Evolutionary conservation across 371 early-diverging fungal species (phyloP).

Genomic region (Phascolomyces articulosus): DNA sequence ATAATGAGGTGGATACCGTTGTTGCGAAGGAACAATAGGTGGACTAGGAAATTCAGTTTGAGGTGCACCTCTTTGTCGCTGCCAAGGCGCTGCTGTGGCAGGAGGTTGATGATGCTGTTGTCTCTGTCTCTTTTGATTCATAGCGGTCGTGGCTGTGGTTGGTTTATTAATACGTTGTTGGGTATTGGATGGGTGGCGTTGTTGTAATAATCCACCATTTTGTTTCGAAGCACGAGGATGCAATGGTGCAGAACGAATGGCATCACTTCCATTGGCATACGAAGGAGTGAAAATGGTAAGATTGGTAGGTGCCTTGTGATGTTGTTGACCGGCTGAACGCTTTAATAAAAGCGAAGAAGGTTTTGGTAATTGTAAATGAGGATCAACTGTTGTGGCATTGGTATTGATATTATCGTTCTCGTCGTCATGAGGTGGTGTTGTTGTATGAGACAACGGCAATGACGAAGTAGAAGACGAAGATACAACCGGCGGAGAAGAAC

Average conservation of each 20-base stretch:
- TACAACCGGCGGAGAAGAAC: background rate
- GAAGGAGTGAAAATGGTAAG: conserved; percentile 64
- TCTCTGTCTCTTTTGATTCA: background rate
- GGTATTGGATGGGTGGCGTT: background rate
- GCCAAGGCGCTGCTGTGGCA: conserved; percentile 25
- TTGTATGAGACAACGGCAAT: no score
- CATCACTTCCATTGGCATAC: conserved; percentile 41
- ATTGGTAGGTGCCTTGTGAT: conserved; percentile 55
- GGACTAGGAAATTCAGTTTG: conserved; percentile 40
- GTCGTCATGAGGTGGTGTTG: no score
- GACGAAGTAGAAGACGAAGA: no score
- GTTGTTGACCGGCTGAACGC: conserved; percentile 40
- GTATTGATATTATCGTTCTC: background rate
- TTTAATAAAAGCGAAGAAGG: conserved; percentile 48
- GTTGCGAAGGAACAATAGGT: conserved; percentile 53
- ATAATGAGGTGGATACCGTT: conserved; percentile 19
- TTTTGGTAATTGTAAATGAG: conserved; percentile 22
- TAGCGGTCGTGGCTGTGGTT: no score
- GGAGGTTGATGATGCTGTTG: conserved; percentile 8
- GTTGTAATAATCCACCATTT: conserved; percentile 4
- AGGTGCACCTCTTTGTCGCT: conserved; percentile 20
- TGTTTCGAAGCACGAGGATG: conserved; percentile 19
- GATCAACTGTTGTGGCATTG: background rate
- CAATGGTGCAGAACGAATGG: conserved; percentile 59
- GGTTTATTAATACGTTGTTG: conserved; percentile 14